Evolutionary conservation across 352 stramenopile species (phyloP), one percentile per base, ranked within the genome.

Genomic region (Globisporangium nagaii): DNA sequence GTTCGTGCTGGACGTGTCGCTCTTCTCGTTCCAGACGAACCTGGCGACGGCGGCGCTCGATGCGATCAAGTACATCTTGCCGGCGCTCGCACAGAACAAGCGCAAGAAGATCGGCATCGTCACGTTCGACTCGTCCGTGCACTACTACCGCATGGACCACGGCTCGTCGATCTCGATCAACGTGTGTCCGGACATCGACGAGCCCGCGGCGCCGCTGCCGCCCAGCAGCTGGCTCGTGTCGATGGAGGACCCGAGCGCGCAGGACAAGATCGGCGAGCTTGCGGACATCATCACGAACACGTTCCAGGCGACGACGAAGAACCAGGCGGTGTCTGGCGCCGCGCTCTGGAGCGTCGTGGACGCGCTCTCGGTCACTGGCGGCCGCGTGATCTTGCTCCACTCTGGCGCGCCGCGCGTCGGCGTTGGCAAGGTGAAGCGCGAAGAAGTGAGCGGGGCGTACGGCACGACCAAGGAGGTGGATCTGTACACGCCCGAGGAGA

Each of bases 81-180:
- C 78, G 12, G 82, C 76, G 32, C 71, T 91, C 32, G 76, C 76
- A 22, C 75, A 89, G 66, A 91, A 86, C 62, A 88, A 79, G 48
- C 74, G 83, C 60, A 90, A 91, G 64, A 94, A 94, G 53, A 70
- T 95, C 43, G 87, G 86, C n/a, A 91, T 96, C 43, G 67, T 96
- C 12, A 93, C 83, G 2, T 96, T 94, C 41, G 86, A 91, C 64
- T 75, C 78, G 15, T 67, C 72, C 3, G 79, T 95, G 28, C 84
- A 94, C 50, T 95, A 93, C 65, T 93, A 94, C 56, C 81, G 82
- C 46, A 88, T 92, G 78, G 73, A 94, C 60, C 72, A 79, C 43
- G 60, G 46, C 31, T 68, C 64, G 42, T 71, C 67, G 12, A 92
- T 94, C 52, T 88, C 82, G 27, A 80, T 94, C 66, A 80, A 63